Base-by-base conservation (phyloP, 2,329 filamentous ascomycete species). In the Alternaria dauci region DNA sequence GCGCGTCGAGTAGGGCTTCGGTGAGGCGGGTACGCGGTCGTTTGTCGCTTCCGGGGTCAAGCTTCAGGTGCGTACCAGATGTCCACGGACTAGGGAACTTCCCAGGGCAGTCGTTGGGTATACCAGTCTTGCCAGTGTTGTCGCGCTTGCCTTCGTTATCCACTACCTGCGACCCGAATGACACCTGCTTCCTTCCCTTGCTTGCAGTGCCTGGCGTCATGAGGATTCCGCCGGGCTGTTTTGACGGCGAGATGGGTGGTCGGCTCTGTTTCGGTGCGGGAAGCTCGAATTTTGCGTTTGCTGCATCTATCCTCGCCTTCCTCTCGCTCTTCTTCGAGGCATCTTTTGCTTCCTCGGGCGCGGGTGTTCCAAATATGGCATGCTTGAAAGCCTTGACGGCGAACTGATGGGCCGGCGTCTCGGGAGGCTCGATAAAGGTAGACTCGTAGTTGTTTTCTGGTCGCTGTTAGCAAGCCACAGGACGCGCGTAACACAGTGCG, bases 321-420 rank as follows among this genome's bases (percentile, higher is more conserved):
- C 68, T 73, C 41, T 70, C 70, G 12, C 63, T 59, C 36, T 68
- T 71, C 58, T 71, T 73, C 1, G 60, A 58, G 12, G 60, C 54
- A 25, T 71, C 65, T 32, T 63, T 71, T 36, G 67, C 77, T 30
- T 85, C 81, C 41, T 83, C 80, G 11, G 83, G 83, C 23, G 84
- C 83, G 14, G 88, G 88, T 0, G 88, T 89, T 26, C 87, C 87
- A 76, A 88, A 89, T 57, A 90, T 77, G 43, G 87, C 86, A 62
- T 87, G 86, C 69, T 87, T 88, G 76, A 90, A 88, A 16, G 88
- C 88, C 70, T 88, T 88, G 57, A 89, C 85, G 18, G 88, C 88
- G 73, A 91, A 91, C 23, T 89, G 82, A 47, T 87, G 87, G 47
- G 87, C 88, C 8, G 88, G 88, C 1, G 88, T 90, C 66, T 89